These are phyloP conservation scores for Yamadazyma kitorensis DNA, from an alignment of 805 yeast species.

Conservation along the genomic window DNA sequence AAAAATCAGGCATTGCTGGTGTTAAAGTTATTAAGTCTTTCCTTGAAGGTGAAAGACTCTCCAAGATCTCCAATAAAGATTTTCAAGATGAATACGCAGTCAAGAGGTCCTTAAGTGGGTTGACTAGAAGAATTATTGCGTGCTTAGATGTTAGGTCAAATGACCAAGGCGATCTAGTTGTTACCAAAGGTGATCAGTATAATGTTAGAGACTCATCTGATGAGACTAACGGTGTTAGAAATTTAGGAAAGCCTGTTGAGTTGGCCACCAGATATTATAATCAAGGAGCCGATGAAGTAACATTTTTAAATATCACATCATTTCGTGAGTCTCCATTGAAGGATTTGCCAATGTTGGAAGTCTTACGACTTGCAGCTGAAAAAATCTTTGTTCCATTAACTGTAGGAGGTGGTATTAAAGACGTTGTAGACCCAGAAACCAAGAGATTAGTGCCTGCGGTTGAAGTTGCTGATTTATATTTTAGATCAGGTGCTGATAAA, in stretches of 20 bases:
- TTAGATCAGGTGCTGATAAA: conserved; percentile 97
- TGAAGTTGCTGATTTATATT: conserved; percentile 87
- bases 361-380: conserved; percentile 75
- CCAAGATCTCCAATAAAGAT: conserved; percentile 17
- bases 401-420: conserved; percentile 97
- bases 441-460: conserved; percentile 79
- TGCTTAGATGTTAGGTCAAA: conserved; percentile 96
- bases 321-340: conserved; percentile 90
- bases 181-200: conserved; percentile 97
- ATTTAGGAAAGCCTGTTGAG: conserved; percentile 94
- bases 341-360: conserved; percentile 96
- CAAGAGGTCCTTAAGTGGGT: conserved; percentile 50
- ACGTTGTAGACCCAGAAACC: conserved; percentile 75
- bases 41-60: conserved; percentile 43
- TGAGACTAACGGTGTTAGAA: conserved; percentile 65
- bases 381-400: conserved; percentile 95
- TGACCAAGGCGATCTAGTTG: conserved; percentile 93
- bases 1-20: conserved; percentile 92
- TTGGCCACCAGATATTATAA: conserved; percentile 84
- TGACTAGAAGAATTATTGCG: conserved; percentile 90
- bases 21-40: conserved; percentile 72
- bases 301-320: conserved; percentile 92
- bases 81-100: conserved; percentile 16
- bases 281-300: conserved; percentile 97
- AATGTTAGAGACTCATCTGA: conserved; percentile 75